Evolutionary conservation across 2,329 filamentous ascomycete species (phyloP), one percentile per base, ranked within the genome.

Genomic region (Aureobasidium sp.): DNA sequence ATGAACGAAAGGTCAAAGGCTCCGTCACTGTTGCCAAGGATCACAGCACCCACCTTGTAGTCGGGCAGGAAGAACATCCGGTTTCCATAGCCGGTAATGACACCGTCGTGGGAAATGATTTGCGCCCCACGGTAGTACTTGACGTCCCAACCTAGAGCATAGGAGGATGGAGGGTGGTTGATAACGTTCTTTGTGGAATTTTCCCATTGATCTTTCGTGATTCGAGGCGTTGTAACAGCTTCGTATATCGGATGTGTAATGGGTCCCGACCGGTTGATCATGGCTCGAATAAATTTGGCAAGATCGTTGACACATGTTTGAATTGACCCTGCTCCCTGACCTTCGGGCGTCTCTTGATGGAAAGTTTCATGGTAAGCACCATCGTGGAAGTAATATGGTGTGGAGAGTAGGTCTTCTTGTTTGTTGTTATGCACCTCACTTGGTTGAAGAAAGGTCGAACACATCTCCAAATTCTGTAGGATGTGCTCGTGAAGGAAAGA

Each of bases 391-490:
- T 67, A 68, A 59, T 82, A 81, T 2, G 77, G 77, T 7, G 71
- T 69, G 0, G 80, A 78, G 5, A 83, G 68, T 26, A 67, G 65
- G 46, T 71, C 63, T 26, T 66, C 62, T 15, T 65, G 68, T 46
- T 66, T 69, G 48, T 64, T 65, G 6, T 48, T 63, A 59, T 24
- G 57, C 62, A 67, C 66, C 5, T 55, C 65, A 60, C 43, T 48
- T 59, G 68, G 70, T 69, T 71, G 65, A 63, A 70, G 65, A 39
- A 72, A 76, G 0, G 79, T 79, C 55, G 76, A 74, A 3, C 69
- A 66, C 81, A 83, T 82, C 2, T 72, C 74, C 32, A 83, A 71
- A 0, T 79, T 80, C 2, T 64, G 64, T 75, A 79, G 82, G 48
- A 83, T 71, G 10, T 69, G 64, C 24, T 75, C 69, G 8, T 69